Evolutionary conservation across 257 asterid species (phyloP), one percentile per base, ranked within the genome.

Genomic region (Nicotiana knightiana): DNA sequence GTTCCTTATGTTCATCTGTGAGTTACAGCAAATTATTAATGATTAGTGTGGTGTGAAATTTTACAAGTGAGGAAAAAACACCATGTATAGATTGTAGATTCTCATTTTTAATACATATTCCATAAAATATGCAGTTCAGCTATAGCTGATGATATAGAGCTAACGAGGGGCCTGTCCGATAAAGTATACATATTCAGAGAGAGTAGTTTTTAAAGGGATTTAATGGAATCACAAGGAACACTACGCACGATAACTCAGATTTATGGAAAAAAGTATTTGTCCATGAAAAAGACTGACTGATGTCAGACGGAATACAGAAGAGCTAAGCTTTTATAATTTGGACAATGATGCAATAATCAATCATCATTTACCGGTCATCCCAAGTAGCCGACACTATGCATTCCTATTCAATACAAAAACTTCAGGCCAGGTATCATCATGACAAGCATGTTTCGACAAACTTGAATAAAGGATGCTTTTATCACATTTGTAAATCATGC

Each of bases 101-200:
- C n/a, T n/a, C n/a, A n/a, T n/a, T n/a, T n/a, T n/a, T n/a, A n/a
- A n/a, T n/a, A n/a, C n/a, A n/a, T n/a, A n/a, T n/a, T n/a, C n/a
- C n/a, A n/a, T n/a, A n/a, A n/a, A n/a, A n/a, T n/a, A n/a, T n/a
- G n/a, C n/a, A n/a, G n/a, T n/a, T n/a, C n/a, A n/a, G n/a, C n/a
- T n/a, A n/a, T n/a, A n/a, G n/a, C n/a, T n/a, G n/a, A n/a, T n/a
- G n/a, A n/a, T 83, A 79, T 88, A 87, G 91, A 88, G 88, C 91
- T 88, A 92, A 88, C 89, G 66, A 65, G 79, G 89, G 86, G 85
- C 89, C 81, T 85, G 84, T 82, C 84, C 82, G 80, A 79, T 81
- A 54, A 64, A 48, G 79, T 7, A 26, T 86, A 87, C 90, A 57
- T 71, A 68, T 81, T 81, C 82, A 24, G 85, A 77, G 84, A 76